Conservation (phyloP, 768 basidiomycete genomes). For the Suillus brevipes region DNA sequence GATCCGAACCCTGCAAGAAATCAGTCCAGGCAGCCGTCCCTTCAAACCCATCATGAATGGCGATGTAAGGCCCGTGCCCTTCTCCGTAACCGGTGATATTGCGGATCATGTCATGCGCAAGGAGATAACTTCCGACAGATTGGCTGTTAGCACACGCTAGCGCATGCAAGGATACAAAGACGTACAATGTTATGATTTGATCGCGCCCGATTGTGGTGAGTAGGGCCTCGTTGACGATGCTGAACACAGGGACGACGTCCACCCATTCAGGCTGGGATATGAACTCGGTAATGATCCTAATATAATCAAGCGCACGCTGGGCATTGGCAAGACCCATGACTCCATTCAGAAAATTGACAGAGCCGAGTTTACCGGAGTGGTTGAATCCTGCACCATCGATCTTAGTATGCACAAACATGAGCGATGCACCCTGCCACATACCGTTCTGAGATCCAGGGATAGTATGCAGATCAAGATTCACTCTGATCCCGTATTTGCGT, state of each 20-base stretch:
- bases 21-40: conserved; percentile 45
- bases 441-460: conserved; percentile 82
- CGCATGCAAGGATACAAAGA: conserved; percentile 6
- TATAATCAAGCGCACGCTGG: conserved; percentile 72
- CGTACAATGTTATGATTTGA: conserved; percentile 61
- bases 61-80: conserved; percentile 57
- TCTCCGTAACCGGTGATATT: conserved; percentile 71
- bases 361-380: conserved; percentile 61
- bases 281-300: conserved; percentile 77
- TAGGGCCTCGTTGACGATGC: conserved; percentile 65
- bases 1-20: conserved; percentile 60
- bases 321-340: conserved; percentile 89
- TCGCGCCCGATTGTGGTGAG: conserved; percentile 52
- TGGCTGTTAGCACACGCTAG: background rate
- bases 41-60: conserved; percentile 65
- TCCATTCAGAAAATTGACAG: conserved; percentile 62
- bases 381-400: conserved; percentile 43
- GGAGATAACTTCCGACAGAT: conserved; percentile 45
- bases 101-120: conserved; percentile 64
- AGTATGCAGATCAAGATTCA: conserved; percentile 78
- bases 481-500: conserved; percentile 86
- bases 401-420: background rate
- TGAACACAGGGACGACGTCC: conserved; percentile 60
- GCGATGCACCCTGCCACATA: conserved; percentile 16
- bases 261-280: conserved; percentile 74